A percentile compares a stretch with the other conserved stretches of the same genome.
These are phyloP conservation scores for Neocallimastix lanati DNA, from an alignment of 192 early-diverging fungal genomes.

Conservation along the genomic window DNA sequence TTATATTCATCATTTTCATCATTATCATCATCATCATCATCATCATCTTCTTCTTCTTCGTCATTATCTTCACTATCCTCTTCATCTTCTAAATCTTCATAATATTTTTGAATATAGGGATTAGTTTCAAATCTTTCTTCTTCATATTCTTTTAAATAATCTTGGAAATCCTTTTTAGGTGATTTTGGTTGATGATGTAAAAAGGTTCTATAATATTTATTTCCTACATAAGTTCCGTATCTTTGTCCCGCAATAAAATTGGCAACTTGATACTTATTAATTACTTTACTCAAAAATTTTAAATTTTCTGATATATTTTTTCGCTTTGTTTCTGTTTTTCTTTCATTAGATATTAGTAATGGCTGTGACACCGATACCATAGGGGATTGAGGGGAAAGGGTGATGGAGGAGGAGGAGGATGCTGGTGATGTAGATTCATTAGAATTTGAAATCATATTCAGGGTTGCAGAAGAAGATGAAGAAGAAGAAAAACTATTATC, in stretches of 20 bases:
- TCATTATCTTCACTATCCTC: too few species aligned
- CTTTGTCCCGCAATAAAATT: background rate
- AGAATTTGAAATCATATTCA: too few species aligned
- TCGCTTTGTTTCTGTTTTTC: too few species aligned
- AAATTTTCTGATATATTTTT: too few species aligned
- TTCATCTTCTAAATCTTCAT: background rate
- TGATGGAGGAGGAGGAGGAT: too few species aligned
- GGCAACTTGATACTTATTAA: background rate
- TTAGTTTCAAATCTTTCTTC: background rate
- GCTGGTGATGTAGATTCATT: too few species aligned
- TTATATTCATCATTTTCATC: background rate
- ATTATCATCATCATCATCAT: background rate
- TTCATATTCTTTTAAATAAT: background rate
- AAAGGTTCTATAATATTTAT: background rate
- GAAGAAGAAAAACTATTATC: too few species aligned
- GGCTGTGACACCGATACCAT: too few species aligned
- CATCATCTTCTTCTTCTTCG: too few species aligned
- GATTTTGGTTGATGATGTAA: background rate
- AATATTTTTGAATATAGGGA: background rate
- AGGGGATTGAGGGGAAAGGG: too few species aligned
- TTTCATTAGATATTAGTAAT: too few species aligned
- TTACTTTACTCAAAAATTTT: background rate
- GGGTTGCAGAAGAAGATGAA: background rate
- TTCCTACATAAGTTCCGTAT: background rate
- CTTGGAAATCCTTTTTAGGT: background rate